These are phyloP conservation scores for Elasticomyces elasticus DNA, from an alignment of 495 filamentous ascomycete genomes.

Conservation along the genomic window DNA sequence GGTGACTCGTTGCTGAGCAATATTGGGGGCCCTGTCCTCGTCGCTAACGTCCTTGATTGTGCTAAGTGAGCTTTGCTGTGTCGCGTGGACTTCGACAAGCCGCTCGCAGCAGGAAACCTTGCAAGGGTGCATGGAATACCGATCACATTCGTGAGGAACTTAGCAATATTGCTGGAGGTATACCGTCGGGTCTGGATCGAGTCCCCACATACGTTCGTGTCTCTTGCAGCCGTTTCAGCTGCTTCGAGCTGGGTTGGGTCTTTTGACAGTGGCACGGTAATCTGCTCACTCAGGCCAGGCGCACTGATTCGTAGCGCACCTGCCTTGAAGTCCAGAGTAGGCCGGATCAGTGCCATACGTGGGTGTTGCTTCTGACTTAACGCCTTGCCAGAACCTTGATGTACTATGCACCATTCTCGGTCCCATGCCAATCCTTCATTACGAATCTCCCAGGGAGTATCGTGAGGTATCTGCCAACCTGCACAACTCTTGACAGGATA, in stretches of 20 bases:
- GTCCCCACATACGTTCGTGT: constrained; percentile 72
- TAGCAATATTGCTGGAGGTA: constrained; percentile 48
- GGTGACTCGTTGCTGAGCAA: constrained; percentile 86
- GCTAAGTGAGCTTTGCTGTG: constrained; percentile 57
- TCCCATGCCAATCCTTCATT: constrained; percentile 81
- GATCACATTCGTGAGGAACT: constrained; percentile 63
- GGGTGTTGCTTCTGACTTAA: constrained; percentile 77
- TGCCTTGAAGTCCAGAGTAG: constrained; percentile 53
- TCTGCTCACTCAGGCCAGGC: constrained; percentile 31
- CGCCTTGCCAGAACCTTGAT: constrained; percentile 65
- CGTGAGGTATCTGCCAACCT: constrained; percentile 58
- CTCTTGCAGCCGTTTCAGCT: constrained; percentile 24
- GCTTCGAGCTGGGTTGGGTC: constrained; percentile 41
- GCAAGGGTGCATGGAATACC: constrained; percentile 72
- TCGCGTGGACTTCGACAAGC: constrained; percentile 44
- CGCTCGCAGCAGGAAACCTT: constrained; percentile 58
- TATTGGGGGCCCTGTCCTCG: constrained; percentile 45
- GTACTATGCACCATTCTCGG: constrained; percentile 85
- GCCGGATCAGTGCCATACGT: constrained; percentile 69
- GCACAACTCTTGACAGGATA: constrained; percentile 85
- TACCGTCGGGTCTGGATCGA: constrained; percentile 60
- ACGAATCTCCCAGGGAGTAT: constrained; percentile 59
- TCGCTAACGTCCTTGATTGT: constrained; percentile 30
- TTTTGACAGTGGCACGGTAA: constrained; percentile 55
- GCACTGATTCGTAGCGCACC: constrained; percentile 43